Base-by-base conservation (phyloP, 371 early-diverging fungal species). In the Coemansia sp. region DNA sequence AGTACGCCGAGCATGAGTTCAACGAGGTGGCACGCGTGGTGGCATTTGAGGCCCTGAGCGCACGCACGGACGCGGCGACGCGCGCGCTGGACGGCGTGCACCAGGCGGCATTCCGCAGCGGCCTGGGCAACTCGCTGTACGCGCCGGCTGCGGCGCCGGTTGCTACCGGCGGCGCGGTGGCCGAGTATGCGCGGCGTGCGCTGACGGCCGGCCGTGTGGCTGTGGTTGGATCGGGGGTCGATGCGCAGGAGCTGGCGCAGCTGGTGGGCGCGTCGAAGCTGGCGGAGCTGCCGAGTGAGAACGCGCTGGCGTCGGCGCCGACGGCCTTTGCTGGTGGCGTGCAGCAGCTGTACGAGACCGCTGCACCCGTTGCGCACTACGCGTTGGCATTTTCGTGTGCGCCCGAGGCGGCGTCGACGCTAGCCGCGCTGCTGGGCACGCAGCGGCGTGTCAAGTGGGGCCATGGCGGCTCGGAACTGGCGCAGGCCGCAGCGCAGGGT, bases 101-200 rank as follows among this genome's bases (percentile, higher is more conserved):
- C 83, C 84, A 81, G 64, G 88, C 86, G 42, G 97, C 96, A 48
- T 98, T 94, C 91, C 93, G 96, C 76, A 77, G 75, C 66, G 98
- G 98, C 39, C 89, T 98, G 69, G 98, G 97, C 58, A 94, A 96
- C 90, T 86, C 96, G 31, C 80, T 95, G 61, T 95, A 88, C 75
- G 94, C 93, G 57, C 75, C 83, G 65, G 75, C 84, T 31, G 80
- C 80, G 62, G 61, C 82, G 71, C 82, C 83, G n/a, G 78, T 87
- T 57, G 69, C 66, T 58, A 81, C 82, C 56, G 83, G 81, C 55
- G 83, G 85, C 38, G 82, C 82, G 43, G 85, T 94, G 76, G 83
- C 85, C 77, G 80, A 80, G 56, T 96, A 88, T 76, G 91, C 92
- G 59, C 71, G 82, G 57, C 76, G 84, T 61, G 80, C 87, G 66